Evolutionary conservation across 345 rosid genomes (phyloP).

Genomic region (Dipteronia sinensis): DNA sequence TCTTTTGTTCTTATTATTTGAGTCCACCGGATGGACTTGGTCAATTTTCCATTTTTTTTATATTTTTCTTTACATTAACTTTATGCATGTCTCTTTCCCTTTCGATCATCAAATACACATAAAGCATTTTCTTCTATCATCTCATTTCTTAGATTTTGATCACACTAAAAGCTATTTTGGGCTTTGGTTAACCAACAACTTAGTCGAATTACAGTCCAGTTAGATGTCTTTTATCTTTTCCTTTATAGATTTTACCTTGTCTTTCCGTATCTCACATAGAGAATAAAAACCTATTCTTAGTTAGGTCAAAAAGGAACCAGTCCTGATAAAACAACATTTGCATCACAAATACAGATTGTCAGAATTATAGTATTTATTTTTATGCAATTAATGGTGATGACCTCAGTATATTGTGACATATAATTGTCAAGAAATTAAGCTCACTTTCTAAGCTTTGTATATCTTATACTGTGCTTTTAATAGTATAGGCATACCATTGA

Average conservation of each 20-base stretch:
- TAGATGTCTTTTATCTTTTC: background rate
- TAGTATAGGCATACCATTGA: background rate
- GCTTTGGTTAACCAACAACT: too few relatives aligned
- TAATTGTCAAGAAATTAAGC: background rate
- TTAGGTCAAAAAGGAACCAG: background rate
- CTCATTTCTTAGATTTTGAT: too few relatives aligned
- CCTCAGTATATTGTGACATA: background rate
- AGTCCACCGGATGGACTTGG: too few relatives aligned
- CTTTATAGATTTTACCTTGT: background rate
- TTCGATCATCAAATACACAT: too few relatives aligned
- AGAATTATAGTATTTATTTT: too few relatives aligned
- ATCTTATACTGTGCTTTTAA: background rate
- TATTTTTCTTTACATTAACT: too few relatives aligned
- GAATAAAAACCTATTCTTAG: background rate
- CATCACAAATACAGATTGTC: too few relatives aligned
- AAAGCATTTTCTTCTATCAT: too few relatives aligned
- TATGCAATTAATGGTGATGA: background rate
- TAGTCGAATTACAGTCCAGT: background rate
- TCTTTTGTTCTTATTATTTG: too few relatives aligned
- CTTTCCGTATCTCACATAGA: background rate
- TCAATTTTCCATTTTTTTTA: too few relatives aligned
- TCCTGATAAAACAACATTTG: background rate
- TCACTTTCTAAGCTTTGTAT: background rate
- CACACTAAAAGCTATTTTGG: too few relatives aligned
- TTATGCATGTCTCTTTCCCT: too few relatives aligned